Evolutionary conservation across 2,329 filamentous ascomycete species (phyloP), one percentile per base, ranked within the genome.

Genomic region (Lasiodiplodia gonubiensis): DNA sequence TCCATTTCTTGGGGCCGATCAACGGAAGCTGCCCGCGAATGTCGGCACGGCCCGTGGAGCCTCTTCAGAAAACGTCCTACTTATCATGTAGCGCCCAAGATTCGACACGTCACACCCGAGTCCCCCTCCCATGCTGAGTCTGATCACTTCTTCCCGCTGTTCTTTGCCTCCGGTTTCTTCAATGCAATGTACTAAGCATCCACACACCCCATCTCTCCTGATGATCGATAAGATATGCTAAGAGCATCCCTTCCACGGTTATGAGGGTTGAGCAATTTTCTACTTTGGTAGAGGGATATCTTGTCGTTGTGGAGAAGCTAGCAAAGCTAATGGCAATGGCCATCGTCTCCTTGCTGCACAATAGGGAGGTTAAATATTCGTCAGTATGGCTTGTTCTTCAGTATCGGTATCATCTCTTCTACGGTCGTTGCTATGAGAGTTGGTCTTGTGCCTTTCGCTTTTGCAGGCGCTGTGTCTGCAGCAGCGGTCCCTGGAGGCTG

Each of bases 381-480:
- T 16, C 3, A 18, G 5, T 37, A 21, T 23, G 27, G 25, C 30
- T n/a, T 7, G 11, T 61, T 23, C 25, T 61, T 30, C 57, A 12
- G 33, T 18, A 61, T 35, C 18, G 16, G 18, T n/a, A 49, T 33
- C 39, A 27, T 49, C 25, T 33, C 25, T n/a, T 18, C 48, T 18
- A 27, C 27, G 23, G 3, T 63, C 59, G n/a, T 51, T 46, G 27
- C 23, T 14, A 63, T 63, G 59, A 63, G 30, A 16, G 18, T 27
- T 18, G 10, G 14, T 63, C 59, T 63, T 37, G 16, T 61, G 39
- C 21, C 57, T 18, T 14, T 61, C 39, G 14, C 39, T 49, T 61
- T 49, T 30, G 57, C 57, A 2, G 57, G 25, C 18, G 25, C 57
- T 61, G 25, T 42, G 6, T 61, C 42, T 14, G 57, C 27, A 14